Base-by-base conservation (phyloP, 768 basidiomycete species). In the Lyophyllum atratum region DNA sequence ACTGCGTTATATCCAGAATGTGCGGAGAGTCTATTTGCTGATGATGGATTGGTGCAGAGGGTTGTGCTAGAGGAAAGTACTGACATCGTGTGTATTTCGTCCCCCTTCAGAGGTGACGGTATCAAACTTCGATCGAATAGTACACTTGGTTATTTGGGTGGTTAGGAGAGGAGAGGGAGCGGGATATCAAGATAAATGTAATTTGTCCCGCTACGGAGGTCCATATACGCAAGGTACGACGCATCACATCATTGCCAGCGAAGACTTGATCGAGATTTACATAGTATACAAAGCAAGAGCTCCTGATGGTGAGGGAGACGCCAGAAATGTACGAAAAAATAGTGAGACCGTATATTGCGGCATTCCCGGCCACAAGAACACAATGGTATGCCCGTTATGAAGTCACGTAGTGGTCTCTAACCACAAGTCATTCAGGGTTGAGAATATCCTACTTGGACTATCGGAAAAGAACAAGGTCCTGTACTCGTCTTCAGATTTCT, bases 191-290 rank as follows among this genome's bases (percentile, higher is more conserved):
- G 73, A 82, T 98, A 61, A 90, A 86, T 59, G 76, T 94, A 17
- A 87, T 97, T 50, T 90, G 81, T 59, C 96, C 96, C 15, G 93
- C 93, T 1, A 98, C 93, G 0, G 90, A 94, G 8, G 84, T 87
- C 3, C 95, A 98, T 66, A 87, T 98, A 56, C 81, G 80, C 59
- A 97, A 97, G 80, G 90, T 87, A 34, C 28, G 64, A 21, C 26
- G 29, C 40, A 9, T 29, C 12, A 22, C 34, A 9, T 37, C 11
- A 9, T 24, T 2, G 37, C 22, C 5, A 0, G 15, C 17, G 11
- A 19, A 40, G 28, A 14, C 1, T 40, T 56, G 43, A 22, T 37
- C 54, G 6, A 57, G 22, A 21, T 17, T 31, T 21, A 17, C 14
- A 3, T 39, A 95, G 89, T 95, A 98, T 70, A 85, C 89, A 8